Base-by-base conservation (phyloP, 805 yeast genomes). In the Kockiozyma suomiensis region DNA sequence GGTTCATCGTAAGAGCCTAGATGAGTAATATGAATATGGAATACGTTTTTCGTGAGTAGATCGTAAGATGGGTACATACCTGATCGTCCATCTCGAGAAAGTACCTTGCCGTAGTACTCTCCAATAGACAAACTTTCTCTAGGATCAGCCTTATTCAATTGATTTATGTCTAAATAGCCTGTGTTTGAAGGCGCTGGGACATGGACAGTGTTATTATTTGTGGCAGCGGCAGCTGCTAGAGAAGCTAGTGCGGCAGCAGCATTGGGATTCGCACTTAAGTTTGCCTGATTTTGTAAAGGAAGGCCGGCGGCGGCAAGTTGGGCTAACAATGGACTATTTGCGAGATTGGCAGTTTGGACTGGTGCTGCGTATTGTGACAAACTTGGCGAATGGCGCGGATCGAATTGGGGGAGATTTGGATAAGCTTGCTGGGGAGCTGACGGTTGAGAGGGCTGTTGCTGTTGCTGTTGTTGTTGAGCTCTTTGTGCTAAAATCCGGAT, bases 161-260 rank as follows among this genome's bases (percentile, higher is more conserved):
- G 46, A 4, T 37, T 33, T 13, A 59, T 7, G 17, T 59, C 62
- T 28, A 59, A 25, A 28, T 48, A 54, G 8, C 62, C 62, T 8
- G 59, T 28, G 51, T 54, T 61, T 37, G 54, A 25, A 5, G 65
- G 58, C 5, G 42, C n/a, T 26, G 59, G 65, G 17, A 50, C 28
- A 23, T 30, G 40, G 19, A 52, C 15, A 2, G 49, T 47, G 28
- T 43, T 52, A 21, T 33, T 33, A 19, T 26, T 42, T 15, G 53
- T 54, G 28, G 58, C 51, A n/a, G 51, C 21, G 3, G 52, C 56
- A 35, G 54, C 58, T 12, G 65, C 62, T 12, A 56, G 56, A 2
- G 66, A 65, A 3, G 66, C 66, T n/a, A 62, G 43, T n/a, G 66
- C 65, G 19, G 61, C 66, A 33, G 65, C 61, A 12, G 63, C 49